Percentiles rank a stretch among this genome's conserved stretches.
phyloP scores from a whole-genome alignment of 306 rosid species.

The Crotalaria pallida region DNA sequence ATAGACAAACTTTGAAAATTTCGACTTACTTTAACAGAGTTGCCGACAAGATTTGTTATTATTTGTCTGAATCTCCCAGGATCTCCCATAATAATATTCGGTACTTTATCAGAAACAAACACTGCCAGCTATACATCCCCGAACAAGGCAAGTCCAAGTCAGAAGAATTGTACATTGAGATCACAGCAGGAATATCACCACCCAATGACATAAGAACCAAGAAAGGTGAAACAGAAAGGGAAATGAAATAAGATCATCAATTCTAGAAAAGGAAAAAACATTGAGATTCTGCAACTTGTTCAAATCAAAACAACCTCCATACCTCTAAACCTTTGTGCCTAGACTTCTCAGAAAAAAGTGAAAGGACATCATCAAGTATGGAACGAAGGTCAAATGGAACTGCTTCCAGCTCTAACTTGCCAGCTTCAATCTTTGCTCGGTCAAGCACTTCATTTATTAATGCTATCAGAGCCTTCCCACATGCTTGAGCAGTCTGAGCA shows the following conservation, averaged over 20 bases:
- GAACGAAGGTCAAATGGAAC: constrained; percentile 91
- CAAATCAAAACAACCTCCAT: neutral
- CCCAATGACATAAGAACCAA: constrained; percentile 9
- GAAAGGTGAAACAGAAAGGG: neutral
- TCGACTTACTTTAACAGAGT: constrained; percentile 84
- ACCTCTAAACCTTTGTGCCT: constrained; percentile 94
- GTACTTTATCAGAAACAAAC: constrained; percentile 94
- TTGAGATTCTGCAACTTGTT: neutral
- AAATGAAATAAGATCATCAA: constrained; percentile 21
- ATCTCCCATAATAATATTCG: constrained; percentile 83
- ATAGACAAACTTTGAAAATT: neutral
- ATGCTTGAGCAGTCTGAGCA: constrained; percentile 94
- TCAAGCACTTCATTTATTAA: constrained; percentile 97
- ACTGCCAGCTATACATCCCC: constrained; percentile 80
- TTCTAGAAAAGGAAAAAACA: neutral
- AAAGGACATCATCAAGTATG: constrained; percentile 90
- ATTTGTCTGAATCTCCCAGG: constrained; percentile 98
- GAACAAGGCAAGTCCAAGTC: constrained; percentile 15
- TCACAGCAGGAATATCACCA: constrained; percentile 7
- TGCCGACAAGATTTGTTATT: constrained; percentile 91
- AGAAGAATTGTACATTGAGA: constrained; percentile 20
- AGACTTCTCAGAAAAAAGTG: constrained; percentile 92
- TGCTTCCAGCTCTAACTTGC: constrained; percentile 91
- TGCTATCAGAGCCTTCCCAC: constrained; percentile 92
- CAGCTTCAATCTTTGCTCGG: constrained; percentile 95